Percentiles rank a stretch among this genome's conserved stretches.
Conservation (phyloP, 1,139 yeast genomes). For the Hansenula sp. region DNA sequence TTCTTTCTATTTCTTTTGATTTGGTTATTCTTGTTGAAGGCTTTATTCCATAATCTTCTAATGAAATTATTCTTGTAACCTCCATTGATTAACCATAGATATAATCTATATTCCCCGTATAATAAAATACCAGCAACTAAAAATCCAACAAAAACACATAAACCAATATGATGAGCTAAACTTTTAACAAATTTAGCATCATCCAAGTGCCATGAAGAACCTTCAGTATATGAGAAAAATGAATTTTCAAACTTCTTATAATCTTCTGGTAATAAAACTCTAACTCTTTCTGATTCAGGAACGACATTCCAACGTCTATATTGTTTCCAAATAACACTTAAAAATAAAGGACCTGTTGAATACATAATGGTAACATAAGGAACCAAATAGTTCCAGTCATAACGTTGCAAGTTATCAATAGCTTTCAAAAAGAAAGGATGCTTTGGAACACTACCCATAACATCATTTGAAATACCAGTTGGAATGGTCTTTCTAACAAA, state of each 20-base stretch:
- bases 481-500: constrained; percentile 87
- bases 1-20: constrained; percentile 24
- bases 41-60: constrained; percentile 13
- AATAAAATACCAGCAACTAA: constrained; percentile 52
- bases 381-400: constrained; percentile 66
- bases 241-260: constrained; percentile 56
- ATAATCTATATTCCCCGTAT: constrained; percentile 60
- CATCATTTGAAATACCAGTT: constrained; percentile 89
- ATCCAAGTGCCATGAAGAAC: constrained; percentile 87
- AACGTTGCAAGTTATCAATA: constrained; percentile 58
- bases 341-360: constrained; percentile 87
- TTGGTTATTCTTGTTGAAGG: constrained; percentile 8
- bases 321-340: constrained; percentile 84
- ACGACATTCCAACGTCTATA: constrained; percentile 72
- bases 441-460: constrained; percentile 83
- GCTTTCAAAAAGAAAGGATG: constrained; percentile 83
- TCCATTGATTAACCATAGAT: constrained; percentile 34
- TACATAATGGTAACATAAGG: constrained; percentile 93
- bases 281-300: constrained; percentile 58
- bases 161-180: constrained; percentile 64
- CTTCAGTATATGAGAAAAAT: constrained; percentile 69
- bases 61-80: constrained; percentile 16
- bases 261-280: constrained; percentile 67
- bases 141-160: constrained; percentile 69
- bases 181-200: constrained; percentile 76